Evolutionary conservation across 2,329 filamentous ascomycete genomes (phyloP), one percentile per base, ranked within the genome.

Genomic region (Penicillium sp.): DNA sequence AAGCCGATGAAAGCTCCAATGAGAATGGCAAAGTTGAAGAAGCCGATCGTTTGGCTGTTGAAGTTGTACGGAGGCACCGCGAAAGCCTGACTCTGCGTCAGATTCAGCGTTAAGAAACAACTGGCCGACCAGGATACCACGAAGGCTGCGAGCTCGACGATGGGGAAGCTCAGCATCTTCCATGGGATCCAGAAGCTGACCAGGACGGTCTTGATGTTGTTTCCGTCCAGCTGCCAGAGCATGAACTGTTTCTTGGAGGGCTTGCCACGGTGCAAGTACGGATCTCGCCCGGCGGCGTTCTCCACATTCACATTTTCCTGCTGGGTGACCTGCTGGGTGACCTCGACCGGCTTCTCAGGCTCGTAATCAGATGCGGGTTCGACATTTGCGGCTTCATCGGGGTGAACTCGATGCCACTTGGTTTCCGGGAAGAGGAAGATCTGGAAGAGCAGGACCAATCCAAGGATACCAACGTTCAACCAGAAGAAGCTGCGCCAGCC

Each of bases 401-500:
- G 61, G 46, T 76, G 71, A 3, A 56, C 52, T 11, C 83, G 79
- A 49, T 80, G 76, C 70, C 78, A 87, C 55, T 80, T 81, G 0
- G 84, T 86, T 64, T 87, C 84, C 0, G 84, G 84, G 59, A 86
- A 86, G 60, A 82, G 72, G 62, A 85, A 82, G 25, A 85, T 64
- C 30, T 79, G 74, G 62, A 82, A 71, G 4, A 84, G 27, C 20
- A 80, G 68, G 0, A 77, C 76, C 3, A 80, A 61, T 1, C 70
- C 78, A 2, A 83, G 67, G 1, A 86, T 45, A 1, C 65, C 84
- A 2, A 81, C 79, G 56, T 86, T 85, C 55, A 87, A 72, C 83
- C 83, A 87, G 81, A 82, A 87, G 65, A 87, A 87, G 61, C 72
- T 82, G 24, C 81, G 73, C 80, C 81, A 85, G 43, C 82, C 82